phyloP scores from a whole-genome alignment of 2,329 filamentous ascomycete genomes.

The Biscogniauxia mediterranea region DNA sequence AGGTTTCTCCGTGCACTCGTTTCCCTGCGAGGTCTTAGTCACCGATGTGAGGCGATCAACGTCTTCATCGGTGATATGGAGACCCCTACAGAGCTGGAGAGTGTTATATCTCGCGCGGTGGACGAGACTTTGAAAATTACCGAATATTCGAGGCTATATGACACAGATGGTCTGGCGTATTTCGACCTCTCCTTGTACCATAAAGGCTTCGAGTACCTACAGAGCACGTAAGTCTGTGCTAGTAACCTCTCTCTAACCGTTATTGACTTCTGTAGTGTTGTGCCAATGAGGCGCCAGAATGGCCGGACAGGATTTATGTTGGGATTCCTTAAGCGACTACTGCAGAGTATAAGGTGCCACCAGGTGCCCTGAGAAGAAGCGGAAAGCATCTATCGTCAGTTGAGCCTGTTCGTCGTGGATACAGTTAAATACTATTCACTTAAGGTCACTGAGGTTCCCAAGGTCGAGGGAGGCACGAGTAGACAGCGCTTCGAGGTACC shows the following conservation, averaged over 20 bases:
- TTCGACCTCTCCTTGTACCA: slow-evolving; percentile 13
- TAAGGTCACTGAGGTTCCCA: neutral
- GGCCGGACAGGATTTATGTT: slow-evolving; percentile 13
- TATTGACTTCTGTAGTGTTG: slow-evolving; percentile 9
- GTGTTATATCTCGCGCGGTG: slow-evolving; percentile 3
- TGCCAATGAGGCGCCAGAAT: slow-evolving; percentile 3
- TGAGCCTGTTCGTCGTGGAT: slow-evolving; percentile 6
- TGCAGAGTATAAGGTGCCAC: slow-evolving; percentile 7
- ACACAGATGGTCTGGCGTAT: slow-evolving; percentile 18
- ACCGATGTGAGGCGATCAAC: slow-evolving; percentile 10
- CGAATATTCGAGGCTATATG: neutral
- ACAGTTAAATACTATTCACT: slow-evolving; percentile 3
- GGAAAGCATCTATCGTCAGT: slow-evolving; percentile 10
- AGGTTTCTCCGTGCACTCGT: slow-evolving; percentile 9
- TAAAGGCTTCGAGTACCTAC: slow-evolving; percentile 8
- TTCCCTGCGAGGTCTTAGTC: slow-evolving; percentile 4
- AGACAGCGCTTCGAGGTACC: neutral
- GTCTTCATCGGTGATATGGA: slow-evolving; percentile 11
- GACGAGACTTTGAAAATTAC: slow-evolving; percentile 1
- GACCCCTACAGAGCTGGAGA: slow-evolving; percentile 3
- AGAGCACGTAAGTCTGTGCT: slow-evolving; percentile 16
- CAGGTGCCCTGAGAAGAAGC: slow-evolving; percentile 8
- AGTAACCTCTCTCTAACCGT: neutral
- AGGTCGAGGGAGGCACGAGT: neutral
- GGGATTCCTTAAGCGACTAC: slow-evolving; percentile 10